Evolutionary conservation across 371 early-diverging fungal species (phyloP).

Genomic region (Sporodiniella umbellata): DNA sequence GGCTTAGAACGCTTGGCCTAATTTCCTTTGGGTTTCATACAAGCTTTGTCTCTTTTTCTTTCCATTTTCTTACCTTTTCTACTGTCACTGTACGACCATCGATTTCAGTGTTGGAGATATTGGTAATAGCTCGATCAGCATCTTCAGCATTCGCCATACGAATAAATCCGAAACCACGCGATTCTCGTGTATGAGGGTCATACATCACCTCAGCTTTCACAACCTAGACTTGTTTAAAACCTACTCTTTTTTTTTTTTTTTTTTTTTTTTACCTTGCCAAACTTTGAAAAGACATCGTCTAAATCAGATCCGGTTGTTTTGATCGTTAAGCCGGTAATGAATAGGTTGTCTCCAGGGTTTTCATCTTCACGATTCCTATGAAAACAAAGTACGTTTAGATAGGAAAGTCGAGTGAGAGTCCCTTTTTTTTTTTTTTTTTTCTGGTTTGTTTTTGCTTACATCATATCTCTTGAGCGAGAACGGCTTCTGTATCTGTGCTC

Average conservation of each 20-base stretch:
- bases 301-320: conserved; percentile 63
- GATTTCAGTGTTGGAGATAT: conserved; percentile 62
- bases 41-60: not conserved
- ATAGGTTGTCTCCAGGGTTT: conserved; percentile 79
- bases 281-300: conserved; percentile 70
- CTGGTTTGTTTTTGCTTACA: too few relatives aligned
- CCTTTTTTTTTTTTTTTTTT: conserved; percentile 2
- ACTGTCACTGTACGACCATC: conserved; percentile 73
- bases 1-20: conserved; percentile 72
- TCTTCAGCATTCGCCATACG: conserved; percentile 70
- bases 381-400: not conserved
- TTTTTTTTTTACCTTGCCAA: conserved; percentile 58
- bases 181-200: conserved; percentile 81
- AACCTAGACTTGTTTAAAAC: conserved; percentile 45
- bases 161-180: conserved; percentile 85
- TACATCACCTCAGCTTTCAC: conserved; percentile 71
- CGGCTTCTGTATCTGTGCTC: conserved; percentile 51
- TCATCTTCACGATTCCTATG: conserved; percentile 22
- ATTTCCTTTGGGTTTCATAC: not conserved
- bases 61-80: conserved; percentile 53
- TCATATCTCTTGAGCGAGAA: conserved; percentile 26
- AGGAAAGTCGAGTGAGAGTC: too few relatives aligned
- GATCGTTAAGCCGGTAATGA: conserved; percentile 68
- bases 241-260: not conserved
- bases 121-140: conserved; percentile 69